Percentiles rank a stretch among this genome's conserved stretches.
phyloP scores from a whole-genome alignment of 2,329 filamentous ascomycete genomes.

The Cladophialophora exuberans region DNA sequence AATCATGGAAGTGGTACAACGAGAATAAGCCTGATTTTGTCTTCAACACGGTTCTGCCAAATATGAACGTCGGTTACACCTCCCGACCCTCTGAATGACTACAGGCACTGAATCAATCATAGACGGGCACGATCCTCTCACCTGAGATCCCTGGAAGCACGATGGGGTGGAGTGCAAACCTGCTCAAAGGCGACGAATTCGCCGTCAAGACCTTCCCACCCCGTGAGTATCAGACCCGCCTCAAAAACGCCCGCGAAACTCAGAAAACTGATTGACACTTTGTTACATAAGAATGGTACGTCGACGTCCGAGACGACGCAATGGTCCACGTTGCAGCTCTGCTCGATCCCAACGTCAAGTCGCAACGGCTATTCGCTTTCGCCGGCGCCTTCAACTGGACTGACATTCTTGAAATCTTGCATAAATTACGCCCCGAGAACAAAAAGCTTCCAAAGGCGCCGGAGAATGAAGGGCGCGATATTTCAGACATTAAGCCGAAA shows the following conservation, averaged over 20 bases:
- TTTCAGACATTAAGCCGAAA: not conserved
- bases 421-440: not conserved
- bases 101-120: not conserved
- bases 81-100: not conserved
- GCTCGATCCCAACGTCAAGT: slow-evolving; percentile 48
- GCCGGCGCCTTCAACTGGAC: slow-evolving; percentile 53
- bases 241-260: not conserved
- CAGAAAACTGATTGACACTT: not conserved
- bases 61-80: slow-evolving; percentile 6
- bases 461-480: not conserved
- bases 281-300: slow-evolving; percentile 3
- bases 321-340: slow-evolving; percentile 57
- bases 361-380: slow-evolving; percentile 59
- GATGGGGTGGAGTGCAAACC: slow-evolving; percentile 31
- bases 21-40: slow-evolving; percentile 36
- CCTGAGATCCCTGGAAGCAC: slow-evolving; percentile 20
- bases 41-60: slow-evolving; percentile 33
- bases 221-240: not conserved
- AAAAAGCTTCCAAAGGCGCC: not conserved
- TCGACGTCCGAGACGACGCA: slow-evolving; percentile 54
- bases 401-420: slow-evolving; percentile 54
- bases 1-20: slow-evolving; percentile 44
- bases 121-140: slow-evolving; percentile 10
- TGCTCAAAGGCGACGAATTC: not conserved
- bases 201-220: not conserved